Evolutionary conservation across 2,329 filamentous ascomycete species (phyloP).

Genomic region (Bipolaris zeicola): DNA sequence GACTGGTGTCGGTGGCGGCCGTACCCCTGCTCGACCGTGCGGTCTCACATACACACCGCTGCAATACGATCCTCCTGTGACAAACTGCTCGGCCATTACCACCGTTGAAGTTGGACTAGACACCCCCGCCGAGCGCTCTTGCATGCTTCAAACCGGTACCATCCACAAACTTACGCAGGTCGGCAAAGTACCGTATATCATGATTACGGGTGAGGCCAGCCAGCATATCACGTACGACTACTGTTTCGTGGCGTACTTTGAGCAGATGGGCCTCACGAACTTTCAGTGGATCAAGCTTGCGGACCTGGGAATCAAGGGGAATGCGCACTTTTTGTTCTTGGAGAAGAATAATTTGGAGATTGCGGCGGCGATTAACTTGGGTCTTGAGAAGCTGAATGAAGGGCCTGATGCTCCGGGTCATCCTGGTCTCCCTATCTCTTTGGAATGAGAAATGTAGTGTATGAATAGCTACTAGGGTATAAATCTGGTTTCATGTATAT

Average conservation of each 20-base stretch:
- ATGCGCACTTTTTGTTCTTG: conserved; percentile 62
- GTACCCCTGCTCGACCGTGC: conserved; percentile 24
- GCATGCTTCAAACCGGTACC: conserved; percentile 23
- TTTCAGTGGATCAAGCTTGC: conserved; percentile 55
- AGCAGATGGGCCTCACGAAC: conserved; percentile 51
- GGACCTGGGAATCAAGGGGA: conserved; percentile 55
- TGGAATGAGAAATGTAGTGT: background rate
- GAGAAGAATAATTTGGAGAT: conserved; percentile 59
- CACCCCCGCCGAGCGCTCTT: conserved; percentile 18
- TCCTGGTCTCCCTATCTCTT: background rate
- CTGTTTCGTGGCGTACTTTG: conserved; percentile 36
- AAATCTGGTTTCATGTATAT: no score
- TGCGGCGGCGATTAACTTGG: conserved; percentile 32
- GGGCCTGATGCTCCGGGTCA: conserved; percentile 1
- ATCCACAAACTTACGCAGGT: conserved; percentile 26
- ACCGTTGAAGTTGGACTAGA: conserved; percentile 20
- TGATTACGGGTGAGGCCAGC: conserved; percentile 39
- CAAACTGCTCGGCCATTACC: conserved; percentile 21
- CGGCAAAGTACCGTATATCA: conserved; percentile 38
- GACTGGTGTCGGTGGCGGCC: conserved; percentile 12
- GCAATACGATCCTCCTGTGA: conserved; percentile 21
- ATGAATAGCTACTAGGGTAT: no score
- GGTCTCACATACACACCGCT: conserved; percentile 28
- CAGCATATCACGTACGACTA: conserved; percentile 42
- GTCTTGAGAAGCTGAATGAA: conserved; percentile 8